Percentiles rank a stretch among this genome's conserved stretches.
These are phyloP conservation scores for Eucalyptus paniculata DNA, from an alignment of 345 rosid genomes.

Conservation along the genomic window DNA sequence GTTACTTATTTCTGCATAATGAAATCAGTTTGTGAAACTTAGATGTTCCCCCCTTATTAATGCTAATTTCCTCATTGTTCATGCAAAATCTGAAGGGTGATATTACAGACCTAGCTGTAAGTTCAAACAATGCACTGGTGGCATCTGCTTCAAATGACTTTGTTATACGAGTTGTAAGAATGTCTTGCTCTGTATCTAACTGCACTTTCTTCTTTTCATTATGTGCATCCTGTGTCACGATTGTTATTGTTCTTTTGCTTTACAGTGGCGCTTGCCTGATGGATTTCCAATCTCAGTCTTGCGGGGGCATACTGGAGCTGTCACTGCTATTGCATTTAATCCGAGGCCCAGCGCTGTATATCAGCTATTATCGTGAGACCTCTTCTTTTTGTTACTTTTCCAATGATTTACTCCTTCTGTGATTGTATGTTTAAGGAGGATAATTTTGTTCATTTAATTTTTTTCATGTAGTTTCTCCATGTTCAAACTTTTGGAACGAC, in stretches of 20 bases:
- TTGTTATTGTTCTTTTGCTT: constrained; percentile 7
- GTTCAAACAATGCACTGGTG: constrained; percentile 85
- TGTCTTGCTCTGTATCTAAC: not conserved
- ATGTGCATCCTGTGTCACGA: not conserved
- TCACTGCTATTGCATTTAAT: constrained; percentile 94
- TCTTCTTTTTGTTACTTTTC: not conserved
- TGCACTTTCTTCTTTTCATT: not conserved
- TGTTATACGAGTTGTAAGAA: constrained; percentile 88
- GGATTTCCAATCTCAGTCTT: constrained; percentile 89
- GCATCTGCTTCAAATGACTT: constrained; percentile 99
- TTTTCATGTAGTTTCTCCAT: not conserved
- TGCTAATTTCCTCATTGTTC: not conserved
- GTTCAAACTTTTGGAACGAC: not conserved
- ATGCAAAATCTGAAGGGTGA: constrained; percentile 55
- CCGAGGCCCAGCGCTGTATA: constrained; percentile 75
- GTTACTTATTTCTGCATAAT: constrained; percentile 10
- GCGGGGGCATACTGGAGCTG: constrained; percentile 94
- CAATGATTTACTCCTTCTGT: not conserved
- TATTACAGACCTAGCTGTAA: constrained; percentile 96
- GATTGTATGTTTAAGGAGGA: not conserved
- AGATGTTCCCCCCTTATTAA: not conserved
- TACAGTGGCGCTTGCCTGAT: constrained; percentile 98
- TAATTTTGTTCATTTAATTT: not conserved
- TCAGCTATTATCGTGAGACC: constrained; percentile 94
- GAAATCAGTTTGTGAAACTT: not conserved